Evolutionary conservation across 805 yeast species (phyloP), one percentile per base, ranked within the genome.

Genomic region (Starmerella gropengiesseri): DNA sequence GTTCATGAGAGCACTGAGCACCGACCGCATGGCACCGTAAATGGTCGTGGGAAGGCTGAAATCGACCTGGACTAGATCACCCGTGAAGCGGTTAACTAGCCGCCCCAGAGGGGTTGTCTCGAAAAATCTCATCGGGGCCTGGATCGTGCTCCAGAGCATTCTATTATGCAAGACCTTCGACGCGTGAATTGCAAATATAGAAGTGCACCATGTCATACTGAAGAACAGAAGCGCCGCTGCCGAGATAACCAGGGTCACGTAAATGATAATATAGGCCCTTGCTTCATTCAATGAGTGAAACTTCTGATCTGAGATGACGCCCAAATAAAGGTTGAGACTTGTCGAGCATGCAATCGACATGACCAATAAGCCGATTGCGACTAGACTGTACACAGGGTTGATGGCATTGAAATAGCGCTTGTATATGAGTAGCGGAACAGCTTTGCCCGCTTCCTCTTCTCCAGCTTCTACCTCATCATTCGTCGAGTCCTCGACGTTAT

Each of bases 61-160:
- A 55, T 84, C 94, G 59, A 82, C 63, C 4, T 75, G 75, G 59
- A 82, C 91, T 0, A 89, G 79, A 60, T 84, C 94, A 52, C 81
- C 81, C 4, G 93, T 82, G 59, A 83, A 83, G 52, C 94, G 67
- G 61, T 82, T 84, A 57, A 85, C 64, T 42, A 84, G 75, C 52
- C 94, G 69, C 1, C 95, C 94, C 68, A 81, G 71, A 18, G 95
- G 95, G 0, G 91, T 80, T 11, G 82, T 75, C 55, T 85, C 94
- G 63, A 82, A 69, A 57, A 73, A 85, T 0, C 77, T 62, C 86
- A 82, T 81, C 37, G 93, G 91, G 2, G 87, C 75, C 48, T 77
- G 78, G 45, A 85, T 61, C 7, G 86, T 86, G 40, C 70, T 58
- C 11, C 61, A 62, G 3, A 85, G 75, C 95, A 86, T 86, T n/a